Conservation (phyloP, 2,329 filamentous ascomycete genomes). For the Cladosporium sphaerospermum region DNA sequence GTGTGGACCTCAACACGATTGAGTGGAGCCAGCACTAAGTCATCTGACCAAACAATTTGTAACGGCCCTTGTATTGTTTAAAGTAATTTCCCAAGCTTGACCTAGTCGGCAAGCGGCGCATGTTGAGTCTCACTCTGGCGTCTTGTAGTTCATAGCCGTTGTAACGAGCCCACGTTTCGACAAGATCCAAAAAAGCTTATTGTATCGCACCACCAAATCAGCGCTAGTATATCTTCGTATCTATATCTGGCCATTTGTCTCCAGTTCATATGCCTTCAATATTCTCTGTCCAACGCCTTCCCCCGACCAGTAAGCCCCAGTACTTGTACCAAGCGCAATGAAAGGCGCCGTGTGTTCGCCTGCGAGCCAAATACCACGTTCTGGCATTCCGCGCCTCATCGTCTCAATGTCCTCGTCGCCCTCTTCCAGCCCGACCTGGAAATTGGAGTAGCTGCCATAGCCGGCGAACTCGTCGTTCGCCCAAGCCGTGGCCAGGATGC, state of each 20-base stretch:
- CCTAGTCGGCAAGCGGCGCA: slow-evolving; percentile 12
- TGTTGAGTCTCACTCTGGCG: slow-evolving; percentile 3
- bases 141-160: slow-evolving; percentile 4
- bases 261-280: slow-evolving; percentile 45
- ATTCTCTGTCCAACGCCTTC: slow-evolving; percentile 68
- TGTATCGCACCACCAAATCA: neutral
- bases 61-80: slow-evolving; percentile 11
- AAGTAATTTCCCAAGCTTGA: slow-evolving; percentile 8
- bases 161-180: neutral
- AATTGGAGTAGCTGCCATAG: slow-evolving; percentile 78
- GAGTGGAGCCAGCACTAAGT: slow-evolving; percentile 93
- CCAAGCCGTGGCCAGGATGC: slow-evolving; percentile 69
- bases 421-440: slow-evolving; percentile 65
- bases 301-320: slow-evolving; percentile 88
- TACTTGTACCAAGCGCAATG: slow-evolving; percentile 79
- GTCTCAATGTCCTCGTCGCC: slow-evolving; percentile 66
- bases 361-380: slow-evolving; percentile 72
- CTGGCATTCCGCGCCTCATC: slow-evolving; percentile 51
- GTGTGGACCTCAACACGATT: slow-evolving; percentile 89
- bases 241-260: neutral
- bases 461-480: slow-evolving; percentile 71
- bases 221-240: neutral
- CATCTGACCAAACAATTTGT: neutral
- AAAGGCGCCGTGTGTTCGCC: slow-evolving; percentile 90
- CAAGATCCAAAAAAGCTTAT: neutral